Percentiles rank a stretch among this genome's conserved stretches.
phyloP scores from a whole-genome alignment of 1,284 basidiomycete genomes.

The Malassezia globosa region DNA sequence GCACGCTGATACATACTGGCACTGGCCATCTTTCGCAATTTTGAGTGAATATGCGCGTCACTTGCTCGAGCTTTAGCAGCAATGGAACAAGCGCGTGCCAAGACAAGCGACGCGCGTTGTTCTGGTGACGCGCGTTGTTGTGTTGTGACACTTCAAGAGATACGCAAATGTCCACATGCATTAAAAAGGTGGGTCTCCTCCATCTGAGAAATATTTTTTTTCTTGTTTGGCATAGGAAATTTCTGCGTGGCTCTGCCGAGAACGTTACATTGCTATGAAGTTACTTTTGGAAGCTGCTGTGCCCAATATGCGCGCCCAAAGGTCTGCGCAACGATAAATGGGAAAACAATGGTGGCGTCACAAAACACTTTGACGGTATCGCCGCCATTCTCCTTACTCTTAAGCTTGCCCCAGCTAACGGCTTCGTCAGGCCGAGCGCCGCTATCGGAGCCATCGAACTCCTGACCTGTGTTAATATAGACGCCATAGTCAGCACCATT shows the following conservation, averaged over 20 bases:
- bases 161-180: too few species aligned
- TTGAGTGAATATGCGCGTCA: neutral
- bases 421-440: constrained; percentile 96
- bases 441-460: constrained; percentile 96
- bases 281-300: too few species aligned
- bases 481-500: constrained; percentile 97
- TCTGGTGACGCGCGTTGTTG: too few species aligned
- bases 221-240: too few species aligned
- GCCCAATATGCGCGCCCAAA: constrained; percentile 8
- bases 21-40: neutral
- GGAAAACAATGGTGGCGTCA: constrained; percentile 80
- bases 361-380: constrained; percentile 74
- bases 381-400: constrained; percentile 57
- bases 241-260: neutral
- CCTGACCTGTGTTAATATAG: constrained; percentile 96
- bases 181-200: too few species aligned
- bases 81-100: neutral
- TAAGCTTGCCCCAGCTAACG: constrained; percentile 98
- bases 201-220: too few species aligned
- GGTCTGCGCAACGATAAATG: constrained; percentile 73
- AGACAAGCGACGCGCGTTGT: too few species aligned
- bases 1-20: neutral
- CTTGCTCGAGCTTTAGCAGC: neutral
- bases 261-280: too few species aligned
- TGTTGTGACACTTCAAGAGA: too few species aligned